Conservation (phyloP, 805 yeast species). For the Hanseniaspora valbyensis region DNA sequence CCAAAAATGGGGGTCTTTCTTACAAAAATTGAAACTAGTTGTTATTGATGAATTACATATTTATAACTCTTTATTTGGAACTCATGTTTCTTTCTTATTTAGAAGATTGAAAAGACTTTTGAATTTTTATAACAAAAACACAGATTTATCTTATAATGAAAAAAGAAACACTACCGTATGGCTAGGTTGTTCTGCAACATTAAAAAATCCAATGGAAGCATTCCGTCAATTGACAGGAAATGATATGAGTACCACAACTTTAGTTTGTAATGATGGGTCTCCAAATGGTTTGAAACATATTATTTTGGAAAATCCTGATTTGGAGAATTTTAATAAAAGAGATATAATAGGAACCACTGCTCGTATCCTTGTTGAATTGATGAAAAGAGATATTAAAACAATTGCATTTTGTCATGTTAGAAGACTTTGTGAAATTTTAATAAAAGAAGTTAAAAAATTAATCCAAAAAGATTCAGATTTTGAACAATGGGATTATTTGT, state of each 20-base stretch:
- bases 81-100: slow-evolving; percentile 80
- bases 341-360: slow-evolving; percentile 71
- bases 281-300: slow-evolving; percentile 69
- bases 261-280: slow-evolving; percentile 69
- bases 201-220: slow-evolving; percentile 60
- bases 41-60: slow-evolving; percentile 81
- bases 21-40: slow-evolving; percentile 54
- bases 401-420: slow-evolving; percentile 87
- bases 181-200: slow-evolving; percentile 90
- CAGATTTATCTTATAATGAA: neutral
- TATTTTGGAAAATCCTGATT: slow-evolving; percentile 80
- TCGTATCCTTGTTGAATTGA: slow-evolving; percentile 52
- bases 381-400: slow-evolving; percentile 56
- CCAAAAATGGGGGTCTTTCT: slow-evolving; percentile 59
- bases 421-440: slow-evolving; percentile 70
- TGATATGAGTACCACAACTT: slow-evolving; percentile 29
- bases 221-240: slow-evolving; percentile 63
- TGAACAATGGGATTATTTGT: slow-evolving; percentile 34
- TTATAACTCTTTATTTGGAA: slow-evolving; percentile 83
- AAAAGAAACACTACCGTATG: slow-evolving; percentile 29
- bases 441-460: slow-evolving; percentile 63
- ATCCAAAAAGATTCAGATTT: slow-evolving; percentile 26
- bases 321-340: slow-evolving; percentile 40
- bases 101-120: slow-evolving; percentile 65
- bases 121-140: slow-evolving; percentile 33